Percentiles rank a stretch among this genome's conserved stretches.
phyloP scores from a whole-genome alignment of 2,329 filamentous ascomycete genomes.

The Alternaria panax region DNA sequence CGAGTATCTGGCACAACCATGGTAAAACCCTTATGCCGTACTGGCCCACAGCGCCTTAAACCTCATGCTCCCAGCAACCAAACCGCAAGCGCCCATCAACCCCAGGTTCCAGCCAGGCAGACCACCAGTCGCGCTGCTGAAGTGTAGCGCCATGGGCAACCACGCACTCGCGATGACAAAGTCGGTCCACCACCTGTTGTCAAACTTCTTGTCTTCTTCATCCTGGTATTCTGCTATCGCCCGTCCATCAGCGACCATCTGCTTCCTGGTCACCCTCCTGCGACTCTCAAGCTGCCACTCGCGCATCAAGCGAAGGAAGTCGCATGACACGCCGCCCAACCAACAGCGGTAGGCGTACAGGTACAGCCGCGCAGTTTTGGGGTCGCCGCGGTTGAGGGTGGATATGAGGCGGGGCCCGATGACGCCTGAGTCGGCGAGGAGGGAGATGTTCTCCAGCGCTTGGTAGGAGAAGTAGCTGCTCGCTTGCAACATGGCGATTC shows the following conservation, averaged over 20 bases:
- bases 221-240: conserved; percentile 44
- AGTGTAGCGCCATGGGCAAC: conserved; percentile 55
- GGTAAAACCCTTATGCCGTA: conserved; percentile 18
- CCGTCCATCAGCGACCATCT: conserved; percentile 39
- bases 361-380: conserved; percentile 49
- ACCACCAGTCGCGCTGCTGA: conserved; percentile 47
- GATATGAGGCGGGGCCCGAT: conserved; percentile 47
- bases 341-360: conserved; percentile 53
- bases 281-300: conserved; percentile 53
- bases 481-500: conserved; percentile 52
- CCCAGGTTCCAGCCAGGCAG: conserved; percentile 56
- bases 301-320: conserved; percentile 52
- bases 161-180: conserved; percentile 53
- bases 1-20: not conserved
- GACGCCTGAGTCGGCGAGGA: conserved; percentile 53
- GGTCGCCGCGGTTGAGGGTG: conserved; percentile 47
- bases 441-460: conserved; percentile 53
- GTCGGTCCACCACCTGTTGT: conserved; percentile 54
- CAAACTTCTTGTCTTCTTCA: conserved; percentile 48
- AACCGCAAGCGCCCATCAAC: conserved; percentile 53
- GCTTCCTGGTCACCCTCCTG: conserved; percentile 39
- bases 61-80: conserved; percentile 49
- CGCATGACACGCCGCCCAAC: conserved; percentile 54
- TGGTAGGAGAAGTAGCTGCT: conserved; percentile 55
- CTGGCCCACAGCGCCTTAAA: conserved; percentile 36